Percentiles rank a stretch among this genome's conserved stretches.
phyloP scores from a whole-genome alignment of 2,329 filamentous ascomycete genomes.

The Knoxdaviesia proteae region DNA sequence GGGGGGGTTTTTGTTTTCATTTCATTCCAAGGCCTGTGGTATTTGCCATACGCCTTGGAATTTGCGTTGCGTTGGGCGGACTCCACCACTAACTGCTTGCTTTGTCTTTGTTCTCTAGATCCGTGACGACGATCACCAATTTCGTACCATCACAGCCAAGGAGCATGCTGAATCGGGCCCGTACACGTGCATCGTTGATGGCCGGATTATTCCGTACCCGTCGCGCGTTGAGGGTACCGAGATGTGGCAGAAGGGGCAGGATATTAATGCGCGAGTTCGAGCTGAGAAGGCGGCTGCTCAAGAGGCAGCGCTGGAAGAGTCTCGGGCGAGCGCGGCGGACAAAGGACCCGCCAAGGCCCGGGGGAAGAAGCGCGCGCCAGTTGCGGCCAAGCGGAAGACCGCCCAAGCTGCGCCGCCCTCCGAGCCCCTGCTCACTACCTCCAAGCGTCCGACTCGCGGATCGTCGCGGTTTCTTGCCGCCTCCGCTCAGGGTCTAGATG shows the following conservation, averaged over 20 bases:
- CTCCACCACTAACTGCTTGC: slow-evolving; percentile 6
- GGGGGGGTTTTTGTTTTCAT: too few relatives aligned
- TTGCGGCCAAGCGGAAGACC: slow-evolving; percentile 24
- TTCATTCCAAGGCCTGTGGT: too few relatives aligned
- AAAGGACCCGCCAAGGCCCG: slow-evolving; percentile 4
- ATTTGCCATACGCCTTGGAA: too few relatives aligned
- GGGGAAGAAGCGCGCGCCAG: slow-evolving; percentile 5
- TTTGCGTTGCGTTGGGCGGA: background rate
- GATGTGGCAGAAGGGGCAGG: slow-evolving; percentile 17
- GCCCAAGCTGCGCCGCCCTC: slow-evolving; percentile 22
- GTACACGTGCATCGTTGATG: slow-evolving; percentile 18
- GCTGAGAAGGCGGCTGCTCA: slow-evolving; percentile 13
- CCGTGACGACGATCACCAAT: slow-evolving; percentile 22
- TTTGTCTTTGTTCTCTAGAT: slow-evolving; percentile 10
- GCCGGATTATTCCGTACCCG: slow-evolving; percentile 22
- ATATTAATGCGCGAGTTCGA: slow-evolving; percentile 11
- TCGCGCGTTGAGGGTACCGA: slow-evolving; percentile 20
- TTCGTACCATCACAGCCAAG: slow-evolving; percentile 22
- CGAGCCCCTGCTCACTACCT: slow-evolving; percentile 1
- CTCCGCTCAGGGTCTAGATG: slow-evolving; percentile 6
- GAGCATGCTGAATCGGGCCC: slow-evolving; percentile 22
- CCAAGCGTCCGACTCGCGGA: slow-evolving; percentile 23
- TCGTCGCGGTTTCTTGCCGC: slow-evolving; percentile 5
- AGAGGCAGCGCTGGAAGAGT: slow-evolving; percentile 3
- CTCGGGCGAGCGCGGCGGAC: too few relatives aligned